Base-by-base conservation (phyloP, 768 basidiomycete genomes). In the Amanita fuliginea region DNA sequence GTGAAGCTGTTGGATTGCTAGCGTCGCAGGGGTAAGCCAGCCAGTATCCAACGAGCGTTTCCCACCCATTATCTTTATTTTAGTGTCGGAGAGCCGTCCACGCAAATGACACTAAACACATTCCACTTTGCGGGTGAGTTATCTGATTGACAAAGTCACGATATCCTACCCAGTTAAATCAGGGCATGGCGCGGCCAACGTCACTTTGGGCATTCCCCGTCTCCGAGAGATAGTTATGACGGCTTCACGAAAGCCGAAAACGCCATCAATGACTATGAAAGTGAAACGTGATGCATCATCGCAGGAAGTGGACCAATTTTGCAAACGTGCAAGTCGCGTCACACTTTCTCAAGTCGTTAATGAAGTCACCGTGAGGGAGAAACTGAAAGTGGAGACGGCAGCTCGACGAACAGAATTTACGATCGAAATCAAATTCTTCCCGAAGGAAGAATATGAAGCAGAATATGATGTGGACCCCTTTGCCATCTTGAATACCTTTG, bases 171-270 rank as follows among this genome's bases (percentile, higher is more conserved):
- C 44, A 41, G 26, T 55, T 32, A 42, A 24, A 26, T 19, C 56
- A 93, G 91, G 95, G 55, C 96, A 98, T 61, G 95, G 96, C 67
- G 96, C 96, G 52, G 96, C 96, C 36, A 99, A 99, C 63, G 96
- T 99, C 53, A 99, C 96, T 0, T 77, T 99, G 39, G 96, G 96
- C 77, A 99, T 99, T 57, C 96, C 96, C 35, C 95, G 96, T 60
- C 73, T 99, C 6, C 84, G 95, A 64, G 96, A 99, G 70, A 96
- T 99, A 60, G 90, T 99, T 57, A 97, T 98, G 94, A 97, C 95
- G 0, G 96, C 96, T 5, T 94, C 95, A 4, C 80, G 80, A 57
- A 86, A 92, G 56, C 95, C 94, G 45, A 95, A 52, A 64, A 99
- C 96, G 1, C 96, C 96, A 6, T 97, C 92, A 4, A 99, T 99